Evolutionary conservation across 2,329 filamentous ascomycete species (phyloP), one percentile per base, ranked within the genome.

Genomic region (Pseudopyrenochaeta lycopersici): DNA sequence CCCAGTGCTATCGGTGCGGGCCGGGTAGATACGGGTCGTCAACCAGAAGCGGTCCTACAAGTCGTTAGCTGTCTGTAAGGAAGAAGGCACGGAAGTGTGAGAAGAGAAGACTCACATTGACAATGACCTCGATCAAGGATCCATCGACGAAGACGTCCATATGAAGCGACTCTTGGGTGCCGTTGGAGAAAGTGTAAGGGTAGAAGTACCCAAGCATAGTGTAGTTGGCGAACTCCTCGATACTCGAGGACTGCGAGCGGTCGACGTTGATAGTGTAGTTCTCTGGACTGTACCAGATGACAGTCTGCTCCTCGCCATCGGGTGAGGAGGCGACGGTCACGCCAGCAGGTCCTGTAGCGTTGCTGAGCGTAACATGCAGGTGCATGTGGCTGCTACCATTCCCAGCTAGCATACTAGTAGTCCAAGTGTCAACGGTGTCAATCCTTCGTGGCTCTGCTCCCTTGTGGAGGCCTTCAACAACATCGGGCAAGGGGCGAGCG

Each of bases 131-230:
- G 0, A 81, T 64, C 20, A 81, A 65, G 1, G 77, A 80, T 20
- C 80, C 80, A 52, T 82, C 80, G 35, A 82, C 60, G 64, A 79
- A 81, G 52, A 82, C 68, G 49, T 80, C 68, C 67, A 81, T 75
- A 5, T 67, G 62, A 29, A 82, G 68, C 15, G 71, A 67, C 60
- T 82, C 80, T 0, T 58, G 62, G 1, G 66, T 72, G n/a, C 69
- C 63, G 30, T 66, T 62, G 41, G 63, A 54, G 43, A 76, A 64
- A 4, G 73, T 76, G 70, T 81, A 80, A 3, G 79, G 78, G 46
- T 77, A 70, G 68, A 80, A 81, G 63, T 79, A 80, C 10, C 78
- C 79, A 5, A 75, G 70, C 48, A 80, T 77, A 15, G 77, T 80
- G 33, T 72, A 73, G 59, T 78, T 80, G 36, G 71, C 70, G 56